Evolutionary conservation across 176 grass and related monocot genomes (phyloP).

Genomic region (Luzula sylvatica): DNA sequence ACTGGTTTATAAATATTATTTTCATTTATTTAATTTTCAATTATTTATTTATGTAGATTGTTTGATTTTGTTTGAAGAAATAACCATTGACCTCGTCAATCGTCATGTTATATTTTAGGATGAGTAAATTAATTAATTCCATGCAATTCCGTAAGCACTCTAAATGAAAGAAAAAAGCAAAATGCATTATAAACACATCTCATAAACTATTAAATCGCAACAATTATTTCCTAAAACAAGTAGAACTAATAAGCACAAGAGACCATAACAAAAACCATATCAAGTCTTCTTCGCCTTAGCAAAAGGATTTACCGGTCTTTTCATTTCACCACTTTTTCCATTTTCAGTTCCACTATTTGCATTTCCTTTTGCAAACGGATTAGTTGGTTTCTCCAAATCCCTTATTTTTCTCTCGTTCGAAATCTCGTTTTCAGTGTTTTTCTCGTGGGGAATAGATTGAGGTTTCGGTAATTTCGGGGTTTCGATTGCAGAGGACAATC

Average conservation of each 20-base stretch:
- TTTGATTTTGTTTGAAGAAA: no score
- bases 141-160: no score
- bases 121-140: no score
- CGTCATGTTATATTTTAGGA: no score
- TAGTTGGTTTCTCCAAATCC: background rate
- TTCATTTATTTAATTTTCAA: no score
- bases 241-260: background rate
- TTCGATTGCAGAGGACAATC: conserved; percentile 12
- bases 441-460: background rate
- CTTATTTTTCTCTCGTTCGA: conserved; percentile 9
- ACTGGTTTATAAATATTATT: no score
- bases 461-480: conserved; percentile 9
- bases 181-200: no score
- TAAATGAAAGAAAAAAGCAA: no score
- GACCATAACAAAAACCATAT: background rate
- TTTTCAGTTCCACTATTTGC: conserved; percentile 1
- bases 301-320: conserved; percentile 24
- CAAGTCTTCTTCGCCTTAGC: conserved; percentile 7
- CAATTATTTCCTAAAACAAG: conserved; percentile 10
- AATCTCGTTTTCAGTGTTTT: background rate
- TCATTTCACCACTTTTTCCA: conserved; percentile 4
- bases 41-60: no score
- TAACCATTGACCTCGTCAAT: no score
- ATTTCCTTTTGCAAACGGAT: conserved; percentile 7
- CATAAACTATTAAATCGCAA: no score